phyloP scores from a whole-genome alignment of 2,329 filamentous ascomycete species.

The Epichloe scottii region DNA sequence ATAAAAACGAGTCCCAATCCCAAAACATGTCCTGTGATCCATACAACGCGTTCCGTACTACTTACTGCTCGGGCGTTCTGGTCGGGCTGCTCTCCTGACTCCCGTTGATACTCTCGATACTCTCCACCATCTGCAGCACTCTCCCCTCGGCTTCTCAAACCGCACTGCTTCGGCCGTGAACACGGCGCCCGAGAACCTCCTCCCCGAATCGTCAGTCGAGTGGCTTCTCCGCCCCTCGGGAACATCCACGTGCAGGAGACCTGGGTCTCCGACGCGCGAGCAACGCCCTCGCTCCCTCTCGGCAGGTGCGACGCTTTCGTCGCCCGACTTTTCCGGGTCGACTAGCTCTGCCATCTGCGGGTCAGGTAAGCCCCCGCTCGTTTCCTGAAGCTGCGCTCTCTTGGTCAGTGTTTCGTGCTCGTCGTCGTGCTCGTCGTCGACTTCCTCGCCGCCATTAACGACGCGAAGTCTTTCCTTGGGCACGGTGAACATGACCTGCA shows the following conservation, averaged over 20 bases:
- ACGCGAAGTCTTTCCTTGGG: constrained; percentile 76
- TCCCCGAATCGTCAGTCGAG: constrained; percentile 18
- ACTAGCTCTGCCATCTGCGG: constrained; percentile 28
- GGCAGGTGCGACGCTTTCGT: background rate
- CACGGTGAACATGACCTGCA: constrained; percentile 87
- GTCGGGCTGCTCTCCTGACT: constrained; percentile 30
- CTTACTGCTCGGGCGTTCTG: background rate
- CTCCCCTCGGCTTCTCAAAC: constrained; percentile 29
- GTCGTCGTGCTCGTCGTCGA: constrained; percentile 11
- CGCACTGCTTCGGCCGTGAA: constrained; percentile 36
- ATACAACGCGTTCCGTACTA: background rate
- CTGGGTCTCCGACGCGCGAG: background rate
- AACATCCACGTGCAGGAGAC: constrained; percentile 7
- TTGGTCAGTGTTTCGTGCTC: constrained; percentile 7
- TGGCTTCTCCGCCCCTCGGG: constrained; percentile 13
- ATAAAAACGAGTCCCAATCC: background rate
- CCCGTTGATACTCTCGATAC: constrained; percentile 32
- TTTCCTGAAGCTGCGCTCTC: constrained; percentile 1
- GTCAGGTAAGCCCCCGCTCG: constrained; percentile 6
- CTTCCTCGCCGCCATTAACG: constrained; percentile 63
- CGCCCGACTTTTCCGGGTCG: constrained; percentile 15
- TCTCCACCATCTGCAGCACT: constrained; percentile 44
- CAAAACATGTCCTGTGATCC: background rate
- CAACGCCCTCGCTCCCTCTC: background rate
- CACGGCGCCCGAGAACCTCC: constrained; percentile 21